Evolutionary conservation across 1,284 basidiomycete genomes (phyloP).

Genomic region (Austroboletus niveus): DNA sequence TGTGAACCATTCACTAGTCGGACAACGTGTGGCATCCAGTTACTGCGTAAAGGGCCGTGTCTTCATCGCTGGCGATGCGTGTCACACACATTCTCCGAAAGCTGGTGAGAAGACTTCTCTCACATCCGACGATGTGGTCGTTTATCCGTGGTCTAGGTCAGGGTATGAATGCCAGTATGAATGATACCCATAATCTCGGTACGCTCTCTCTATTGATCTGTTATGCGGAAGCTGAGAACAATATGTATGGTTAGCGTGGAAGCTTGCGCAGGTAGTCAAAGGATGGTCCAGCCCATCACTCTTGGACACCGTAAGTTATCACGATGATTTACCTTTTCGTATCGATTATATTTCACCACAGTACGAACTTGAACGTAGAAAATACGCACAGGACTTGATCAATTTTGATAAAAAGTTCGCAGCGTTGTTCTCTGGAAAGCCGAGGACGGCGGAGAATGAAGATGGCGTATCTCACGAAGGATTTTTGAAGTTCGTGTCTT

Average conservation of each 20-base stretch:
- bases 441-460: slow-evolving; percentile 49
- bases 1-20: background rate
- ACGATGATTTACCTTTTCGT: background rate
- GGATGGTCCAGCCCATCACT: slow-evolving; percentile 48
- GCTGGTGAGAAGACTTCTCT: background rate
- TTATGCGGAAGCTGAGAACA: too few relatives aligned
- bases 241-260: background rate
- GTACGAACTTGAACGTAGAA: slow-evolving; percentile 69
- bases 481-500: background rate
- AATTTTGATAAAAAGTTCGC: slow-evolving; percentile 76
- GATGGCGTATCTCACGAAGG: slow-evolving; percentile 31
- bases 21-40: background rate
- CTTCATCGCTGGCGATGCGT: background rate
- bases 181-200: slow-evolving; percentile 70
- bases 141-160: slow-evolving; percentile 35
- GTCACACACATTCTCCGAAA: background rate
- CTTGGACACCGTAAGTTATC: slow-evolving; percentile 60
- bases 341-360: background rate
- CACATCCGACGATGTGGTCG: background rate
- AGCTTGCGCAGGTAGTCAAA: background rate
- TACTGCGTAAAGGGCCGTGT: background rate
- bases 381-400: slow-evolving; percentile 78
- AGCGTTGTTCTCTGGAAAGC: slow-evolving; percentile 66
- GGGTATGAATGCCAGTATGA: slow-evolving; percentile 71
- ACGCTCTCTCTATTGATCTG: background rate